A percentile compares a stretch with the other conserved stretches of the same genome.
Conservation (phyloP, 352 stramenopile genomes). For the Phytophthora pini region DNA sequence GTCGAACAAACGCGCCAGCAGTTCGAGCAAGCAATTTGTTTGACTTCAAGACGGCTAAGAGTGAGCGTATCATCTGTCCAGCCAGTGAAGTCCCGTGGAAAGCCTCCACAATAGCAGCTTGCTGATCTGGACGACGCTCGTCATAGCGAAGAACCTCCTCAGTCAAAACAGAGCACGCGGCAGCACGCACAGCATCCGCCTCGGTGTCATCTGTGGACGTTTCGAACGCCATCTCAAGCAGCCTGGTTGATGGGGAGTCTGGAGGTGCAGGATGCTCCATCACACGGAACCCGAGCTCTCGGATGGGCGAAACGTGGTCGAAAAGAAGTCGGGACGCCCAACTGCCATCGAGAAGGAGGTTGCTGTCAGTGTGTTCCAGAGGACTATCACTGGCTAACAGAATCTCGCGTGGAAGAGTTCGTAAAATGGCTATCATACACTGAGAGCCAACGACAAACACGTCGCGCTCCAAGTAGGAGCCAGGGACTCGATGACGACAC, state of each 20-base stretch:
- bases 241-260: conserved; percentile 15
- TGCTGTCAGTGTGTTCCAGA: conserved; percentile 45
- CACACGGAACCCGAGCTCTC: conserved; percentile 52
- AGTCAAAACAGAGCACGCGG: conserved; percentile 42
- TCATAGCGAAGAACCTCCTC: conserved; percentile 37
- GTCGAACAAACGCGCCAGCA: conserved; percentile 30
- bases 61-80: conserved; percentile 21
- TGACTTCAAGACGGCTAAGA: conserved; percentile 36
- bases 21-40: conserved; percentile 37
- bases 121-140: conserved; percentile 13
- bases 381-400: conserved; percentile 27
- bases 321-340: conserved; percentile 69
- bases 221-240: conserved; percentile 58
- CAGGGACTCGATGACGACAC: conserved; percentile 57
- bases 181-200: conserved; percentile 58
- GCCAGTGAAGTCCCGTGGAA: conserved; percentile 33
- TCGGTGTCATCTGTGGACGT: conserved; percentile 58
- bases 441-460: conserved; percentile 45
- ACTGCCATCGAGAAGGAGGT: conserved; percentile 43
- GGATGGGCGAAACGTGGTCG: conserved; percentile 56
- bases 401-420: conserved; percentile 25
- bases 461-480: conserved; percentile 57
- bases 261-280: conserved; percentile 17
- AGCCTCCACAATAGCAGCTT: conserved; percentile 24
- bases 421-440: conserved; percentile 47